A percentile compares a stretch with the other conserved stretches of the same genome.
phyloP scores from a whole-genome alignment of 192 early-diverging fungal genomes.

The Kickxella alabastrina region DNA sequence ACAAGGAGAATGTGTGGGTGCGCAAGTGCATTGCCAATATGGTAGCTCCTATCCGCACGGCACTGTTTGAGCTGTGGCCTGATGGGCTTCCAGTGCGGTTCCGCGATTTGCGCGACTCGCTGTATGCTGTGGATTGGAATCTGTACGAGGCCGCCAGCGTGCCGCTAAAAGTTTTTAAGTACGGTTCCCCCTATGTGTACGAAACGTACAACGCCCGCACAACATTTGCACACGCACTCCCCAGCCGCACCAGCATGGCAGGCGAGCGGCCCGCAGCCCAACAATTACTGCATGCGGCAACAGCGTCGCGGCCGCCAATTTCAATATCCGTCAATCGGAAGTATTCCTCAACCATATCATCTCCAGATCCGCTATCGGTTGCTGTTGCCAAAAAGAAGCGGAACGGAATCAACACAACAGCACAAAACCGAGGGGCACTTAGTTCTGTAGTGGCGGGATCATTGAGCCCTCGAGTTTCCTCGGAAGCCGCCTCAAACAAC shows the following conservation, averaged over 20 bases:
- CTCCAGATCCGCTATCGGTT: conserved; percentile 20
- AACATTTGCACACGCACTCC: background rate
- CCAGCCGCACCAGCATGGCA: conserved; percentile 21
- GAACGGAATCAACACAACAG: conserved; percentile 6
- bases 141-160: conserved; percentile 48
- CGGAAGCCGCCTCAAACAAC: conserved; percentile 11
- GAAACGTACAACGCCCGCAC: conserved; percentile 16
- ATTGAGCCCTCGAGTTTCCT: conserved; percentile 13
- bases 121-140: conserved; percentile 50
- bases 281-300: conserved; percentile 3
- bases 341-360: conserved; percentile 34
- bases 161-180: conserved; percentile 40
- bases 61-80: conserved; percentile 48
- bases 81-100: conserved; percentile 46
- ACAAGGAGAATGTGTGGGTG: conserved; percentile 50
- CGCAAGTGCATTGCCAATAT: conserved; percentile 49
- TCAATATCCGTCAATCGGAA: conserved; percentile 7
- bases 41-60: conserved; percentile 30
- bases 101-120: conserved; percentile 48
- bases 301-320: conserved; percentile 2
- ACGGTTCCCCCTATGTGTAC: conserved; percentile 36
- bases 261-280: conserved; percentile 14
- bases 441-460: background rate
- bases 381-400: conserved; percentile 26
- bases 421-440: conserved; percentile 9